phyloP scores from a whole-genome alignment of 345 rosid species.

The Euphorbia peplus region DNA sequence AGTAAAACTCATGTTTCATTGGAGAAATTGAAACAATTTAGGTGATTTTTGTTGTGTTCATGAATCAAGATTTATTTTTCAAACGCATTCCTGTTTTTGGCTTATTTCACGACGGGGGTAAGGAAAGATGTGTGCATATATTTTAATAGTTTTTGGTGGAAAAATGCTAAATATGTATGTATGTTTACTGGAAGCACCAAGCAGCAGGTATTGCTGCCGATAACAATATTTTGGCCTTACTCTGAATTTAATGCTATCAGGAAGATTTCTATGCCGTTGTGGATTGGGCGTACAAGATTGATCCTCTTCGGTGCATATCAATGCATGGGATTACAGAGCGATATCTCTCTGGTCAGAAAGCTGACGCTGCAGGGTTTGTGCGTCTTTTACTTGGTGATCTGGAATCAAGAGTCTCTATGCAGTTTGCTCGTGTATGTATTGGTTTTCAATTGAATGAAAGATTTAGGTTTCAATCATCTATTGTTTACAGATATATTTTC shows the following conservation, averaged over 20 bases:
- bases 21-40: neutral
- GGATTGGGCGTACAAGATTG: constrained; percentile 99
- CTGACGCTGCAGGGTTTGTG: constrained; percentile 99
- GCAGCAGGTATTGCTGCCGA: constrained; percentile 3
- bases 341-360: constrained; percentile 97
- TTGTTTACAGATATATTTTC: constrained; percentile 18
- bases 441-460: constrained; percentile 11
- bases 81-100: neutral
- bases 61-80: neutral
- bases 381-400: constrained; percentile 94
- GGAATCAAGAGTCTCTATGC: constrained; percentile 89
- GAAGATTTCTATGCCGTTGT: constrained; percentile 98
- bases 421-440: constrained; percentile 74
- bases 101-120: neutral
- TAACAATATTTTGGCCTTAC: constrained; percentile 9
- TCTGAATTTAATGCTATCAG: constrained; percentile 39
- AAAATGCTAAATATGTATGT: neutral
- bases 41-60: neutral
- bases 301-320: constrained; percentile 96
- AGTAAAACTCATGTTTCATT: neutral
- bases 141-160: neutral
- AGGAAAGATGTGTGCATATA: neutral
- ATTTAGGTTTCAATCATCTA: constrained; percentile 11
- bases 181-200: neutral
- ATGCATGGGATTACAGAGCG: constrained; percentile 98